phyloP scores from a whole-genome alignment of 1,139 yeast genomes.

The Neolecta irregularis region DNA sequence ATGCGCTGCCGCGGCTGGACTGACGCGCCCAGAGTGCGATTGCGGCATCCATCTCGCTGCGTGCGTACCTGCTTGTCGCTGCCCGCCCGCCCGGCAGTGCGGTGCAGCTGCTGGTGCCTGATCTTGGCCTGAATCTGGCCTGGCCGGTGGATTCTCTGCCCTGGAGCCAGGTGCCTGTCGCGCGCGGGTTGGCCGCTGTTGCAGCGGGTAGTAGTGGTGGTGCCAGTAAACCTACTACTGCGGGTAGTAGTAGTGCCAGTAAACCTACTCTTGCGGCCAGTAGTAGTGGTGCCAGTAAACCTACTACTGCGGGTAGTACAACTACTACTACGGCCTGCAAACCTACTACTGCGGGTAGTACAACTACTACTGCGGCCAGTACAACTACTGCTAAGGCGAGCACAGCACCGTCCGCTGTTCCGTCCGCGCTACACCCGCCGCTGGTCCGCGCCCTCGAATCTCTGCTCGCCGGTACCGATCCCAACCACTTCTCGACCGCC shows the following conservation, averaged over 20 bases:
- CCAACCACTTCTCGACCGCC: too few species aligned
- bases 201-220: constrained; percentile 1
- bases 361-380: constrained; percentile 39
- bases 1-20: constrained; percentile 17
- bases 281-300: too few species aligned
- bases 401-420: neutral
- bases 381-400: constrained; percentile 27
- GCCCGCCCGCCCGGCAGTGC: constrained; percentile 23
- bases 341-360: constrained; percentile 17
- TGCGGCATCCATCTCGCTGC: constrained; percentile 70
- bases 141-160: constrained; percentile 54
- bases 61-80: constrained; percentile 62
- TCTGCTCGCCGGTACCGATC: constrained; percentile 71
- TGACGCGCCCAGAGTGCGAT: constrained; percentile 46
- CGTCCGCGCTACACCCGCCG: constrained; percentile 1
- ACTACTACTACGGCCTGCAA: constrained; percentile 34
- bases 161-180: constrained; percentile 31
- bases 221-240: neutral
- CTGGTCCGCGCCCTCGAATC: constrained; percentile 31
- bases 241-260: too few species aligned
- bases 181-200: constrained; percentile 17
- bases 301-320: constrained; percentile 21
- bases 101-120: constrained; percentile 56
- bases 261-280: too few species aligned
- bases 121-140: constrained; percentile 45